A percentile compares a stretch with the other conserved stretches of the same genome.
Conservation (phyloP, 352 stramenopile genomes). For the Pythium apleroticum region DNA sequence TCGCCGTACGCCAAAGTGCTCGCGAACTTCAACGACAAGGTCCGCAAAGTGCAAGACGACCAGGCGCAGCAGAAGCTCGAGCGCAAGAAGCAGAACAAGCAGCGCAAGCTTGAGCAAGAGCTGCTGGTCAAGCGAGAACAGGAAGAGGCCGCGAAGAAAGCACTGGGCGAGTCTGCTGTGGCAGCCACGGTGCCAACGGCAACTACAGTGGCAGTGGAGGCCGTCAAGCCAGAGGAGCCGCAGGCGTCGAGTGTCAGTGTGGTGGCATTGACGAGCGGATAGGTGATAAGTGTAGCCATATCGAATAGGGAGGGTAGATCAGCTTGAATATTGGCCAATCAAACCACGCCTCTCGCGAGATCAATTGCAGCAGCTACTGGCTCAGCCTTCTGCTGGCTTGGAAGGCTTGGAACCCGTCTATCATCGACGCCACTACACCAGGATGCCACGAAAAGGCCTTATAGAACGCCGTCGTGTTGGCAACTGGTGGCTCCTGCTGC, state of each 20-base stretch:
- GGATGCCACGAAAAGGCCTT: too few relatives aligned
- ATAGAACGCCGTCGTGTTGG: too few relatives aligned
- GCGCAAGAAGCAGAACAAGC: slow-evolving; percentile 48
- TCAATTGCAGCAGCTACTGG: too few relatives aligned
- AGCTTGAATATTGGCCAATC: neutral
- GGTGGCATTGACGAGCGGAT: neutral
- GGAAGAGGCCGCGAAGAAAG: slow-evolving; percentile 53
- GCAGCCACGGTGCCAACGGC: neutral
- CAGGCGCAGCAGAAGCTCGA: slow-evolving; percentile 58
- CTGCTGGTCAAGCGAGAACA: slow-evolving; percentile 39
- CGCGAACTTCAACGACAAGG: slow-evolving; percentile 62
- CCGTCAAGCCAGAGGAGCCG: neutral
- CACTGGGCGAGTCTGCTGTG: neutral
- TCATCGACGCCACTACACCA: too few relatives aligned
- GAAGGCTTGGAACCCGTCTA: too few relatives aligned
- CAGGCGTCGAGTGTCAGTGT: neutral
- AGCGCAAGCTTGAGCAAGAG: slow-evolving; percentile 22
- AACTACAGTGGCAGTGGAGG: neutral
- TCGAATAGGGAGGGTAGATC: neutral
- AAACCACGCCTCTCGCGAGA: neutral
- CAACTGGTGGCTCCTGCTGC: too few relatives aligned
- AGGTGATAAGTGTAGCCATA: slow-evolving; percentile 16
- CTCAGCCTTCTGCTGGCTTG: too few relatives aligned
- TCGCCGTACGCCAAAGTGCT: slow-evolving; percentile 65
- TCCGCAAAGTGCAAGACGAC: slow-evolving; percentile 63